Evolutionary conservation across 805 yeast genomes (phyloP).

Genomic region (Candida mattraensis): DNA sequence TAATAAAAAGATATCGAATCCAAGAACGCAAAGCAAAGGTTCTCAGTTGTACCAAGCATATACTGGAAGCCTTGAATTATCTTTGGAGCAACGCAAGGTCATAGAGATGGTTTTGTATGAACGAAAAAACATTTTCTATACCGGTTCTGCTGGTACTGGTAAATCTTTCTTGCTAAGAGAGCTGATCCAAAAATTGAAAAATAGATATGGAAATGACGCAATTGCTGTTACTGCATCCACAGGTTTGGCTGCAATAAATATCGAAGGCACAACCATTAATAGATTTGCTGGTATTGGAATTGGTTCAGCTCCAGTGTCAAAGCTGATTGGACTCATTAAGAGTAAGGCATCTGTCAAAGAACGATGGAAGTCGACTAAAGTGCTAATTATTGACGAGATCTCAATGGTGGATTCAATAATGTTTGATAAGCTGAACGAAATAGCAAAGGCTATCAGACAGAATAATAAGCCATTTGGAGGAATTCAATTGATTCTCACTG

Average conservation of each 20-base stretch:
- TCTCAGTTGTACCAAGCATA: constrained; percentile 4
- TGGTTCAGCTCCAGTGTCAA: constrained; percentile 52
- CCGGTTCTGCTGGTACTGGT: constrained; percentile 90
- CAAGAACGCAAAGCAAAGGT: constrained; percentile 15
- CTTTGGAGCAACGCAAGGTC: constrained; percentile 46
- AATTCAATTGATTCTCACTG: constrained; percentile 81
- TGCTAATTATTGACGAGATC: constrained; percentile 85
- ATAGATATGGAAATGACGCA: constrained; percentile 41
- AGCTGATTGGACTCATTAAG: constrained; percentile 48
- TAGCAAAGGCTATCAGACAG: constrained; percentile 59
- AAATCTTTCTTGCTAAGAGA: constrained; percentile 68
- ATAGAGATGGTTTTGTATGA: constrained; percentile 51
- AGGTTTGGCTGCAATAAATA: constrained; percentile 92
- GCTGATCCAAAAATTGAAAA: constrained; percentile 54
- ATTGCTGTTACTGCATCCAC: constrained; percentile 95
- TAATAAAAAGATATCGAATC: constrained; percentile 18
- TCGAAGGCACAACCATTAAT: constrained; percentile 89
- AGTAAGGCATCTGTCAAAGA: constrained; percentile 42
- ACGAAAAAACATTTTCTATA: constrained; percentile 61
- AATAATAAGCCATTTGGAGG: constrained; percentile 82
- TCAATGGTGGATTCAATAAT: constrained; percentile 89
- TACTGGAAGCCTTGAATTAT: constrained; percentile 8
- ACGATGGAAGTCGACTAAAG: constrained; percentile 69
- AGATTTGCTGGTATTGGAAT: constrained; percentile 84
- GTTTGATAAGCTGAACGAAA: constrained; percentile 67